A percentile compares a stretch with the other conserved stretches of the same genome.
phyloP scores from a whole-genome alignment of 345 rosid genomes.

The Fremontodendron californicum region DNA sequence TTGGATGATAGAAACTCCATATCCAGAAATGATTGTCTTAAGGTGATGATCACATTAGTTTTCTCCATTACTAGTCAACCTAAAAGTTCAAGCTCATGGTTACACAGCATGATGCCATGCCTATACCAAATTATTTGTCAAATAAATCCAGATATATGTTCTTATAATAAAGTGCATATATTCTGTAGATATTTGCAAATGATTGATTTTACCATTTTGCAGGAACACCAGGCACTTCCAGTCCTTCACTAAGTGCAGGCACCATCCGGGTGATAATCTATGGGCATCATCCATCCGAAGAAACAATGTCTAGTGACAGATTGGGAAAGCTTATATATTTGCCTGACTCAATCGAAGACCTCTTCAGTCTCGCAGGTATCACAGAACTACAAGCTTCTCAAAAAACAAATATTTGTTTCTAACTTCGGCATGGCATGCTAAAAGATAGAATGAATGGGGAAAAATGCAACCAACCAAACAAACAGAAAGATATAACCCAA shows the following conservation, averaged over 20 bases:
- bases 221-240: slow-evolving; percentile 35
- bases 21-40: slow-evolving; percentile 5
- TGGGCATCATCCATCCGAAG: slow-evolving; percentile 57
- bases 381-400: slow-evolving; percentile 1
- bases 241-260: slow-evolving; percentile 26
- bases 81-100: not conserved
- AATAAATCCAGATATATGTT: slow-evolving; percentile 6
- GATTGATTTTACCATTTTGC: slow-evolving; percentile 17
- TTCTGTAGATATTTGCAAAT: not conserved
- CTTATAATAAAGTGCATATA: not conserved
- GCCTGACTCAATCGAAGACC: slow-evolving; percentile 64
- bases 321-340: slow-evolving; percentile 65
- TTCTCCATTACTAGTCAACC: not conserved
- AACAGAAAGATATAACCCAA: not conserved
- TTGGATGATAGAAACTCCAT: not conserved
- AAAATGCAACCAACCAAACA: not conserved
- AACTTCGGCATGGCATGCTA: not conserved
- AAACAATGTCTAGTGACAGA: slow-evolving; percentile 27
- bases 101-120: not conserved
- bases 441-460: not conserved
- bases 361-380: slow-evolving; percentile 72
- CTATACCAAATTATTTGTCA: not conserved
- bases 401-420: not conserved
- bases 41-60: not conserved
- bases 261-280: slow-evolving; percentile 67